These are phyloP conservation scores for Ustanciosporium gigantosporum DNA, from an alignment of 1,284 basidiomycete genomes.

Conservation along the genomic window DNA sequence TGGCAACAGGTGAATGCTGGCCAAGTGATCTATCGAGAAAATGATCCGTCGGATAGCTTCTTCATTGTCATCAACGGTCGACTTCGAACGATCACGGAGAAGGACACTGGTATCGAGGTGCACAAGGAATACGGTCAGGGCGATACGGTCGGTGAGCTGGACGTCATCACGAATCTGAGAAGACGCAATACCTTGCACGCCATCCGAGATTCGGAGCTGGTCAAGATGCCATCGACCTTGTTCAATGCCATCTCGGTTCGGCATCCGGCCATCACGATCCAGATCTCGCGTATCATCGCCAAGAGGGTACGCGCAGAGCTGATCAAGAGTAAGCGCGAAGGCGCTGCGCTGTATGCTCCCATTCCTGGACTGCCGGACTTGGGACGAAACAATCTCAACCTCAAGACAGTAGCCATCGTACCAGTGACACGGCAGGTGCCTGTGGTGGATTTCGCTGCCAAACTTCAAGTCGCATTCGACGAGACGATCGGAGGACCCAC, in stretches of 20 bases:
- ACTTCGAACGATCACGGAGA: slow-evolving; percentile 74
- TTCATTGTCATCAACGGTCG: slow-evolving; percentile 98
- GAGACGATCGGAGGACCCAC: slow-evolving; percentile 53
- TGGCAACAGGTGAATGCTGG: slow-evolving; percentile 97
- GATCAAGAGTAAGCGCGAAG: slow-evolving; percentile 31
- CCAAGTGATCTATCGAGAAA: slow-evolving; percentile 84
- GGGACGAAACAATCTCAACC: slow-evolving; percentile 82
- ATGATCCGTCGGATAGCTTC: slow-evolving; percentile 88
- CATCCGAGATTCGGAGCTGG: slow-evolving; percentile 97
- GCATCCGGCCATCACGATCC: slow-evolving; percentile 92
- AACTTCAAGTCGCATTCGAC: slow-evolving; percentile 53
- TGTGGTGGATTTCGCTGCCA: slow-evolving; percentile 56
- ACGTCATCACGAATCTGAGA: slow-evolving; percentile 90
- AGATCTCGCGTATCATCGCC: slow-evolving; percentile 92
- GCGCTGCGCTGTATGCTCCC: slow-evolving; percentile 34
- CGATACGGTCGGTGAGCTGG: slow-evolving; percentile 75
- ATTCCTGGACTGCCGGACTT: slow-evolving; percentile 54
- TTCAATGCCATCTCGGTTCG: slow-evolving; percentile 84
- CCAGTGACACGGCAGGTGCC: slow-evolving; percentile 64
- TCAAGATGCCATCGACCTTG: slow-evolving; percentile 91
- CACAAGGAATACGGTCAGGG: slow-evolving; percentile 92
- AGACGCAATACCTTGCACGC: slow-evolving; percentile 91
- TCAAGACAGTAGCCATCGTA: slow-evolving; percentile 88
- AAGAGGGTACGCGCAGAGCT: slow-evolving; percentile 84
- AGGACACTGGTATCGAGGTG: slow-evolving; percentile 71